Percentiles rank a stretch among this genome's conserved stretches.
phyloP scores from a whole-genome alignment of 2,329 filamentous ascomycete genomes.

The Cladobotryum mycophilum region DNA sequence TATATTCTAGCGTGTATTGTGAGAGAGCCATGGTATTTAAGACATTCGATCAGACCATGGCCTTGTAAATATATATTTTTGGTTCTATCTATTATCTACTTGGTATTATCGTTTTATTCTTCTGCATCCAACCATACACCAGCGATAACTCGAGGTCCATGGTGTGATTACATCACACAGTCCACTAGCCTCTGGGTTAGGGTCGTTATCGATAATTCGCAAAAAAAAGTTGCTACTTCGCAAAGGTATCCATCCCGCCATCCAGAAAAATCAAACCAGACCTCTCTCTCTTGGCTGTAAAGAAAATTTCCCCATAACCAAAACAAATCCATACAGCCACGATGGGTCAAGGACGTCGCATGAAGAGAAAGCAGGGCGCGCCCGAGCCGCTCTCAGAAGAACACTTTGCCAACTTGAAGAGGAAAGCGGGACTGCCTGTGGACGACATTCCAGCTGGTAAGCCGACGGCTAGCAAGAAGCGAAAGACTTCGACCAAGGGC shows the following conservation, averaged over 20 bases:
- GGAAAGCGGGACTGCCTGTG: conserved; percentile 70
- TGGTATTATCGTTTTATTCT: too few species aligned
- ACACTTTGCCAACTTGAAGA: conserved; percentile 71
- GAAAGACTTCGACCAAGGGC: conserved; percentile 27
- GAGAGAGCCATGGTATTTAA: too few species aligned
- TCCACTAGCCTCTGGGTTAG: not conserved
- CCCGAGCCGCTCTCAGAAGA: conserved; percentile 78
- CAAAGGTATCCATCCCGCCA: conserved; percentile 1
- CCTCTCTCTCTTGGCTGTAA: conserved; percentile 2
- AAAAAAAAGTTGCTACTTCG: conserved; percentile 11
- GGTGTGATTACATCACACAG: conserved; percentile 2
- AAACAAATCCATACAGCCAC: conserved; percentile 25
- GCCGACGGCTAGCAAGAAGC: conserved; percentile 55
- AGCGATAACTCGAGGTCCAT: too few species aligned
- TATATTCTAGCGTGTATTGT: too few species aligned
- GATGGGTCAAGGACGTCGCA: conserved; percentile 87
- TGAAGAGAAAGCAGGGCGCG: conserved; percentile 83
- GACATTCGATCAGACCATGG: too few species aligned
- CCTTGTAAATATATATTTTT: too few species aligned
- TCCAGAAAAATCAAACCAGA: conserved; percentile 1
- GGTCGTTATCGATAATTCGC: conserved; percentile 12
- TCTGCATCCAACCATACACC: too few species aligned
- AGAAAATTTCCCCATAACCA: not conserved
- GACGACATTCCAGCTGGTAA: conserved; percentile 47
- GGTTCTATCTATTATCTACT: too few species aligned